Percentiles rank a stretch among this genome's conserved stretches.
These are phyloP conservation scores for Leptodermis oblonga DNA, from an alignment of 257 asterid species.

Conservation along the genomic window DNA sequence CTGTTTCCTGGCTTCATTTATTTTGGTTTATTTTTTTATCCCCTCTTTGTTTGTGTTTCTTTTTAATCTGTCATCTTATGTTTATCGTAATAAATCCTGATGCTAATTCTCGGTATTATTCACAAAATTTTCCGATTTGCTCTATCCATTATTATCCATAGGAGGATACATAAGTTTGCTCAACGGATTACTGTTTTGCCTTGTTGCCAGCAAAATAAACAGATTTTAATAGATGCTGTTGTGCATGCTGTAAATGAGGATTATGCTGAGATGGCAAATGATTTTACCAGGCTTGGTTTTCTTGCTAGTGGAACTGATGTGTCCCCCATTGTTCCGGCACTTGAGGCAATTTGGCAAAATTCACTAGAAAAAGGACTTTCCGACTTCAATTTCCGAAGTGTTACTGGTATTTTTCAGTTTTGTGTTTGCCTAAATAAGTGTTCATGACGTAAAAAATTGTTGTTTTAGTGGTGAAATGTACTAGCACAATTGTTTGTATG, in stretches of 20 bases:
- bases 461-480: not conserved
- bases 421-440: conserved; percentile 3
- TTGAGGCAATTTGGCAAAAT: conserved; percentile 98
- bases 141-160: not conserved
- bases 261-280: conserved; percentile 98
- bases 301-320: conserved; percentile 98
- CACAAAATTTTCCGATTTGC: not conserved
- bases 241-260: conserved; percentile 99
- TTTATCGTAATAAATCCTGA: not conserved
- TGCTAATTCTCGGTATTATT: not conserved
- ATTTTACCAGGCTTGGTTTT: conserved; percentile 97
- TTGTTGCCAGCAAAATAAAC: conserved; percentile 86
- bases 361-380: conserved; percentile 94
- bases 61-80: not conserved
- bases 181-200: conserved; percentile 15
- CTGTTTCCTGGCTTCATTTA: not conserved
- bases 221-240: conserved; percentile 95
- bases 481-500: not conserved
- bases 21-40: not conserved
- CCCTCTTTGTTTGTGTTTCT: not conserved
- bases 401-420: conserved; percentile 59
- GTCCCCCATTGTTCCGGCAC: conserved; percentile 90
- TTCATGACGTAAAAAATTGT: not conserved
- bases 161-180: not conserved
- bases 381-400: conserved; percentile 94